A percentile compares a stretch with the other conserved stretches of the same genome.
These are phyloP conservation scores for Cryphonectria parasitica DNA, from an alignment of 2,329 filamentous ascomycete species.

Conservation along the genomic window DNA sequence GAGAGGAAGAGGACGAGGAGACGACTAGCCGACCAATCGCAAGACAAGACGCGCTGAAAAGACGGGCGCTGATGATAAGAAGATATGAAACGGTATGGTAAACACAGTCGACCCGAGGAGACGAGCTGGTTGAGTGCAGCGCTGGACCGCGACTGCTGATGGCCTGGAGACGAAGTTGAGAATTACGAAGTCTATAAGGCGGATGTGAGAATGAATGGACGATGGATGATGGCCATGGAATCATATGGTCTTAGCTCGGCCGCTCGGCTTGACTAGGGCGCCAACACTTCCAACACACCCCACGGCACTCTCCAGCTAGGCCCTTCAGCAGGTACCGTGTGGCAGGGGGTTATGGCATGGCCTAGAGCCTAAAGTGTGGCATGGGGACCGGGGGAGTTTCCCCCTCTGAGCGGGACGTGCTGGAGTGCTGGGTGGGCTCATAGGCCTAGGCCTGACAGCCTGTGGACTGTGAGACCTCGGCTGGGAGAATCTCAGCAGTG, in stretches of 20 bases:
- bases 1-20: background rate
- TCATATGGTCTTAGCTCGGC: constrained; percentile 8
- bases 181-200: background rate
- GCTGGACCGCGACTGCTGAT: constrained; percentile 14
- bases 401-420: background rate
- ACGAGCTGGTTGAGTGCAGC: constrained; percentile 17
- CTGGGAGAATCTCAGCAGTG: background rate
- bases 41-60: background rate
- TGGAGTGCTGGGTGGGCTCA: background rate
- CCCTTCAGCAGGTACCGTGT: background rate
- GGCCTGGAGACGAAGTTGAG: constrained; percentile 11
- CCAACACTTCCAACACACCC: background rate
- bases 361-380: background rate
- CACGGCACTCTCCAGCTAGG: background rate
- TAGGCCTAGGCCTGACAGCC: background rate
- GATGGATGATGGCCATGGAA: constrained; percentile 8
- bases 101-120: background rate
- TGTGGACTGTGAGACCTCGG: background rate
- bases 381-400: background rate
- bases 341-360: background rate
- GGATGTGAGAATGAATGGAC: background rate
- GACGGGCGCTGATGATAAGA: background rate
- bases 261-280: background rate
- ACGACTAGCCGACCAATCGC: background rate
- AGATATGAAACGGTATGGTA: background rate